A percentile compares a stretch with the other conserved stretches of the same genome.
phyloP scores from a whole-genome alignment of 2,329 filamentous ascomycete genomes.

The Pseudogymnoascus sp. region DNA sequence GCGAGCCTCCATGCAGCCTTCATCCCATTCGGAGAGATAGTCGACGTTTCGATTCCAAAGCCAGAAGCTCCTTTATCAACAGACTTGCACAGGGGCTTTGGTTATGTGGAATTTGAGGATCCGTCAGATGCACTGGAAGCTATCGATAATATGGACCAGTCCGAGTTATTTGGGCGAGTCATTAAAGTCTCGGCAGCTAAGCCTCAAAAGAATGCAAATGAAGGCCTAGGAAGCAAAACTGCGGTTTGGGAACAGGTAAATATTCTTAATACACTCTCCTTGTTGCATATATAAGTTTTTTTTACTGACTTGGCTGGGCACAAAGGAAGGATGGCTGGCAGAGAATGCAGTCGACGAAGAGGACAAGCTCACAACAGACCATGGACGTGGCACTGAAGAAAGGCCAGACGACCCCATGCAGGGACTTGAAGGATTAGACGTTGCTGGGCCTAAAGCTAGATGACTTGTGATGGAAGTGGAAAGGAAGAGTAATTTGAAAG shows the following conservation, averaged over 20 bases:
- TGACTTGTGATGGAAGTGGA: slow-evolving; percentile 32
- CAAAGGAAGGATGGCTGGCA: slow-evolving; percentile 84
- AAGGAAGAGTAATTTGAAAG: neutral
- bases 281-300: neutral
- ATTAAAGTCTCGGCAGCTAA: slow-evolving; percentile 91
- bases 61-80: slow-evolving; percentile 70
- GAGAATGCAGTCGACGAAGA: slow-evolving; percentile 80
- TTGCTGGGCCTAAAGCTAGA: slow-evolving; percentile 79
- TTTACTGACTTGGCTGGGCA: slow-evolving; percentile 17
- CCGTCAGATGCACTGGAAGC: slow-evolving; percentile 82
- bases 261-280: slow-evolving; percentile 8
- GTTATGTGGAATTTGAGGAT: slow-evolving; percentile 90
- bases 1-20: slow-evolving; percentile 81
- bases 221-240: slow-evolving; percentile 84
- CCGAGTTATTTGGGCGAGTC: slow-evolving; percentile 84
- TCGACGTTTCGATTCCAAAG: slow-evolving; percentile 83
- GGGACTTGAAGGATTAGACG: slow-evolving; percentile 83
- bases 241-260: slow-evolving; percentile 93
- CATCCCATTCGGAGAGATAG: slow-evolving; percentile 92
- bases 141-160: slow-evolving; percentile 98
- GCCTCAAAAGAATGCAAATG: slow-evolving; percentile 77
- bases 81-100: slow-evolving; percentile 82
- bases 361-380: slow-evolving; percentile 54
- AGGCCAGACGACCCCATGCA: slow-evolving; percentile 82
- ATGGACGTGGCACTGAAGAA: slow-evolving; percentile 42